Conservation (phyloP, 306 rosid species). For the Ammopiptanthus mongolicus region DNA sequence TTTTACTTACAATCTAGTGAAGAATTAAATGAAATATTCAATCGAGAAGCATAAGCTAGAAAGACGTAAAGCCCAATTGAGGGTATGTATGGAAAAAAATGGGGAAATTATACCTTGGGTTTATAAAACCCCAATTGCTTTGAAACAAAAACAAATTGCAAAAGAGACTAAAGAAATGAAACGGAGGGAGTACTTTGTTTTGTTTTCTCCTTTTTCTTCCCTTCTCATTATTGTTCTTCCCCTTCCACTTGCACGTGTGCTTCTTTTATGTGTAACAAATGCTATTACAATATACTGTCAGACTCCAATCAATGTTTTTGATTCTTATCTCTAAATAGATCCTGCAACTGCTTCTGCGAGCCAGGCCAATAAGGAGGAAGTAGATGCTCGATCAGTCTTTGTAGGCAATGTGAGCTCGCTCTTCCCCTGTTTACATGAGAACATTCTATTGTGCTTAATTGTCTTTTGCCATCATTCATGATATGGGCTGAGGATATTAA, state of each 20-base stretch:
- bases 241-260: background rate
- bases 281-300: background rate
- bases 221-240: background rate
- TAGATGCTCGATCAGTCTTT: conserved; percentile 75
- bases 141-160: too few relatives aligned
- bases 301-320: conserved; percentile 6
- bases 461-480: background rate
- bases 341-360: conserved; percentile 55
- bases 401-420: conserved; percentile 80
- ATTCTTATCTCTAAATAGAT: conserved; percentile 38
- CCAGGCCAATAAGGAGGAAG: conserved; percentile 70
- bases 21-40: too few relatives aligned
- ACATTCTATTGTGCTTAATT: conserved; percentile 12
- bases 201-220: background rate
- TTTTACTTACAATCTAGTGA: too few relatives aligned
- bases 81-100: too few relatives aligned
- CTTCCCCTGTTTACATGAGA: conserved; percentile 16
- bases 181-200: too few relatives aligned
- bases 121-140: too few relatives aligned
- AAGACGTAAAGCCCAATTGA: too few relatives aligned
- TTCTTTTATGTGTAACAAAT: background rate
- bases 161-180: too few relatives aligned
- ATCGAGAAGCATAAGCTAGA: too few relatives aligned
- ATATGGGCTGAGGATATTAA: background rate
- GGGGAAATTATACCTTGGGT: too few relatives aligned